Evolutionary conservation across 306 rosid species (phyloP), one percentile per base, ranked within the genome.

Genomic region (Rosa chinensis): DNA sequence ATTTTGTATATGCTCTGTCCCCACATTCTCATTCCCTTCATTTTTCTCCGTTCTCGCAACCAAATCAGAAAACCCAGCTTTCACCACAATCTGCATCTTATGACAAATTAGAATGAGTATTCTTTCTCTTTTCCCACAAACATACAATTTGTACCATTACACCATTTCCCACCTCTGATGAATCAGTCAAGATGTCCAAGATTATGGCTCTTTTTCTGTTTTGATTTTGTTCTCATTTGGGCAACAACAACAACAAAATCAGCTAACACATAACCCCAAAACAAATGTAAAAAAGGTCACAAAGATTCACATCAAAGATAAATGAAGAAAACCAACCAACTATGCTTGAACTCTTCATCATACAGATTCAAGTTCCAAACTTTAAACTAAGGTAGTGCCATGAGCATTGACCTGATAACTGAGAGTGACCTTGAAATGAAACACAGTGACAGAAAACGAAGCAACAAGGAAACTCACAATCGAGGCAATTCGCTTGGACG

Each of bases 401-500:
- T 64, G 23, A 8, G 47, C 73, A 21, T 43, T 8, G 6, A 39
- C 25, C 32, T 64, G 20, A 68, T 11, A 70, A 12, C n/a, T 21
- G 7, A 20, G 20, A 21, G 5, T 8, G 10, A 21, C 55, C 35
- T 13, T 10, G 28, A 56, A 61, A 23, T 5, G 5, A 62, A 25
- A 62, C 35, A 12, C 5, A 25, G 40, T 44, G 10, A 10, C 13
- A 56, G 25, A 52, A 52, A 32, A 18, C 56, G 10, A 80, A 80
- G 32, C 8, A 71, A 49, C 76, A 79, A 73, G 10, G 50, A 37
- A 55, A 82, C 91, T 85, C 52, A 94, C 98, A 52, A 94, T 70
- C 55, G 91, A 84, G 80, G 82, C 86, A 11, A 92, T 84, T 77
- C 98, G 83, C 84, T 90, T 86, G 0, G 83, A 70, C 0, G 93